Evolutionary conservation across 805 yeast species (phyloP).

Genomic region (Saccharomyces jurei): DNA sequence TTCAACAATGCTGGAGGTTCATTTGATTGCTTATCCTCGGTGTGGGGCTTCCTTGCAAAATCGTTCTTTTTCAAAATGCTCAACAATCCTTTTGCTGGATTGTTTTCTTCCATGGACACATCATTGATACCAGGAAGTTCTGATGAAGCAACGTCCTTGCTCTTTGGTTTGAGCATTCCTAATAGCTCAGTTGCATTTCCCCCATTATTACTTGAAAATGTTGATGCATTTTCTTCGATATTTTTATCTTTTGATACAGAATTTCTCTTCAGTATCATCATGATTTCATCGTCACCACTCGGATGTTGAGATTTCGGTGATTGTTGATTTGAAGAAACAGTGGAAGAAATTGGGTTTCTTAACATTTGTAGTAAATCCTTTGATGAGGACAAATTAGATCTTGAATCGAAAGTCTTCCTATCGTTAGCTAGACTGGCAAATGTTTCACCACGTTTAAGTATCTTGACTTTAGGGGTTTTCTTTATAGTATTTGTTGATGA

Average conservation of each 20-base stretch:
- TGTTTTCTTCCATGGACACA: neutral
- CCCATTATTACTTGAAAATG: neutral
- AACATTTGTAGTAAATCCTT: constrained; percentile 1
- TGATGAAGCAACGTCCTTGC: neutral
- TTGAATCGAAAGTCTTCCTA: constrained; percentile 1
- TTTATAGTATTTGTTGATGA: constrained; percentile 1
- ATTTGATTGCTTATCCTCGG: constrained; percentile 1
- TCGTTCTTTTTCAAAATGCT: constrained; percentile 4
- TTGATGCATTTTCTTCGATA: neutral
- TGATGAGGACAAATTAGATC: constrained; percentile 3
- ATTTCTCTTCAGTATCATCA: constrained; percentile 6
- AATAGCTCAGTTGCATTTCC: constrained; percentile 1
- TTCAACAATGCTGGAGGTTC: neutral
- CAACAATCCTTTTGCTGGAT: constrained; percentile 10
- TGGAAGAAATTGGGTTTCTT: constrained; percentile 2
- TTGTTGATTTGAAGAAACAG: neutral
- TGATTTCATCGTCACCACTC: neutral
- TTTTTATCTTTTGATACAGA: neutral
- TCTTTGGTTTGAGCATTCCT: neutral
- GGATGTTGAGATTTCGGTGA: neutral
- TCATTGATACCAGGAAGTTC: neutral
- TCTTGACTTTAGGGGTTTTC: constrained; percentile 28
- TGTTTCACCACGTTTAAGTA: constrained; percentile 33
- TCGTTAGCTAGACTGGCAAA: constrained; percentile 12
- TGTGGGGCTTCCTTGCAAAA: neutral